These are phyloP conservation scores for Calendula officinalis DNA, from an alignment of 129 eudicot genomes.

Conservation along the genomic window DNA sequence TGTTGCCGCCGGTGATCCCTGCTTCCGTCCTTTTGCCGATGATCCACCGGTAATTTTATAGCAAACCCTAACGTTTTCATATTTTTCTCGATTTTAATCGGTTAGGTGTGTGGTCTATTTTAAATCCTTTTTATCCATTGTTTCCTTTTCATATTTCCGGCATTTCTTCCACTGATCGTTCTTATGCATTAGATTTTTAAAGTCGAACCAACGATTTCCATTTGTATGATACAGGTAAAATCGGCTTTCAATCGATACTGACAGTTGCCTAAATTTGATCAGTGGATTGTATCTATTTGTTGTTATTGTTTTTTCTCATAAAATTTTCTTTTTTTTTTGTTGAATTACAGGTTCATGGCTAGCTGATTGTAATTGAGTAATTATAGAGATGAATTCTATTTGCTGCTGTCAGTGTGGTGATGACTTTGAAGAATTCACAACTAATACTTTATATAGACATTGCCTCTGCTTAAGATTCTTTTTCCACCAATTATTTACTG, in stretches of 20 bases:
- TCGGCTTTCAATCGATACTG: neutral
- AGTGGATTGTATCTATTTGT: neutral
- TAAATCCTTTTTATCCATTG: neutral
- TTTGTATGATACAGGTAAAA: conserved; percentile 11
- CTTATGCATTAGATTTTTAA: neutral
- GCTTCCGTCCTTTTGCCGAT: conserved; percentile 6
- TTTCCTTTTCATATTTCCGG: conserved; percentile 2
- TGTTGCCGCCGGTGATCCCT: neutral
- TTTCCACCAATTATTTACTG: conserved; percentile 36
- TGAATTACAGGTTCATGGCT: conserved; percentile 24
- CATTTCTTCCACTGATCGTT: neutral
- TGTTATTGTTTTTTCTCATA: neutral
- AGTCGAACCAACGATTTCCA: conserved; percentile 4
- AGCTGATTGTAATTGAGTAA: conserved; percentile 8
- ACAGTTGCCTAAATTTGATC: conserved; percentile 9
- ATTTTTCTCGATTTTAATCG: conserved; percentile 9
- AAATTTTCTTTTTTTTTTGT: conserved; percentile 7
- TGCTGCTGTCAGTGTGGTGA: conserved; percentile 40
- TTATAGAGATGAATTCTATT: conserved; percentile 28
- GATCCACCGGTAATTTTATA: conserved; percentile 24
- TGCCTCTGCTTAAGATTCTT: conserved; percentile 37
- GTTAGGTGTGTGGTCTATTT: conserved; percentile 24
- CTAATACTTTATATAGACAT: conserved; percentile 33
- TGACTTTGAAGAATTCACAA: conserved; percentile 34
- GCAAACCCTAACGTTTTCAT: conserved; percentile 16